Base-by-base conservation (phyloP, 208 protist genomes). In the Borovskyia barvae region DNA sequence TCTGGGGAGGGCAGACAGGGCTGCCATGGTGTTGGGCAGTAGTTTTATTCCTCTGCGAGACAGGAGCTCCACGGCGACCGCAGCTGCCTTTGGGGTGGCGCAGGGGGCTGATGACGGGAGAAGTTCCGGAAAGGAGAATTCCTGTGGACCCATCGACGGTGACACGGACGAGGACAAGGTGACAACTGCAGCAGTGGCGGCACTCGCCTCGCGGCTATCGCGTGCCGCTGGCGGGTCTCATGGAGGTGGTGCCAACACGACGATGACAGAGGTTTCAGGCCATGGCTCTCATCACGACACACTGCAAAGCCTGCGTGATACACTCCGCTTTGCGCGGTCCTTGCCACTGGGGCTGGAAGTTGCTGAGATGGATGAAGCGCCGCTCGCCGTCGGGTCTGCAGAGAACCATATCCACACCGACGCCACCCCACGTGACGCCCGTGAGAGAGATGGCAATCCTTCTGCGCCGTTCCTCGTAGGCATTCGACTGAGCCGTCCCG, bases 21-120 rank as follows among this genome's bases (percentile, higher is more conserved):
- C 78, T 0, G 69, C 68, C 15, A 79, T 85, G 60, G 41, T 80
- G 62, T 46, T 83, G 35, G n/a, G n/a, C n/a, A n/a, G n/a, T n/a
- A n/a, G n/a, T n/a, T n/a, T n/a, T n/a, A n/a, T n/a, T n/a, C n/a
- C n/a, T n/a, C n/a, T n/a, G n/a, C n/a, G n/a, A n/a, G n/a, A n/a
- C n/a, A n/a, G n/a, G n/a, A n/a, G n/a, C n/a, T n/a, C n/a, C n/a
- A n/a, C n/a, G n/a, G n/a, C n/a, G n/a, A n/a, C n/a, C n/a, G n/a
- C n/a, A n/a, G n/a, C n/a, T n/a, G n/a, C n/a, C n/a, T n/a, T n/a
- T n/a, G n/a, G n/a, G n/a, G n/a, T n/a, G n/a, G n/a, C n/a, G n/a
- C n/a, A n/a, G n/a, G n/a, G n/a, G n/a, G n/a, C n/a, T n/a, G n/a
- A n/a, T n/a, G n/a, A n/a, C n/a, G n/a, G n/a, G n/a, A n/a, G n/a